Evolutionary conservation across 495 filamentous ascomycete species (phyloP).

Genomic region (Aspergillus bertholletiae): DNA sequence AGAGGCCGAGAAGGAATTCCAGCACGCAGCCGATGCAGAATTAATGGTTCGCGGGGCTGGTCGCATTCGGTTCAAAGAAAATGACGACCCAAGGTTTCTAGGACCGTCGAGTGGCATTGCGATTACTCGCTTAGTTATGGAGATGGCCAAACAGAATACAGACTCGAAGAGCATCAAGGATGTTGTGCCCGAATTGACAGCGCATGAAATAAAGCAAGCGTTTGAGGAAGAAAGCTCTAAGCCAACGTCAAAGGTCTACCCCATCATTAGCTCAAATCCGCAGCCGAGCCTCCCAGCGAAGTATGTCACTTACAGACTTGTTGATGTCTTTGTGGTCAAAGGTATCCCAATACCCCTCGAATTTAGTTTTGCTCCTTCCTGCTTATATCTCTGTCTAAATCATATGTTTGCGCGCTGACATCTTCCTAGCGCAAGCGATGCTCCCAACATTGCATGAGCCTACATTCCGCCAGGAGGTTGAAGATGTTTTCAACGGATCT

Average conservation of each 20-base stretch:
- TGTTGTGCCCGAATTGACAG: conserved; percentile 69
- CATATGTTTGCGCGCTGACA: conserved; percentile 5
- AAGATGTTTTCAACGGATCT: conserved; percentile 74
- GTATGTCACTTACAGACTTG: conserved; percentile 63
- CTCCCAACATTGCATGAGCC: conserved; percentile 83
- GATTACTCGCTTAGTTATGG: conserved; percentile 90
- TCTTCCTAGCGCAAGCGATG: conserved; percentile 71
- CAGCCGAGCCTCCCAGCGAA: conserved; percentile 65
- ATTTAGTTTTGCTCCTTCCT: conserved; percentile 3
- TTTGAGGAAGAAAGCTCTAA: conserved; percentile 55
- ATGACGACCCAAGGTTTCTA: conserved; percentile 82
- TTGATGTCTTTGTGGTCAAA: conserved; percentile 77
- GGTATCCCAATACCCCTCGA: conserved; percentile 44
- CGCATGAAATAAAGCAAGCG: conserved; percentile 53
- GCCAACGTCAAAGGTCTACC: conserved; percentile 67
- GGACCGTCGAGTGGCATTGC: conserved; percentile 91
- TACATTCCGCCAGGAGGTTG: conserved; percentile 67
- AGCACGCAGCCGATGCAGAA: conserved; percentile 67
- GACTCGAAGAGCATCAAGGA: conserved; percentile 82
- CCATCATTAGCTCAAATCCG: conserved; percentile 71
- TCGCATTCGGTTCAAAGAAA: conserved; percentile 73
- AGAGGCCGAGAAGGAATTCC: conserved; percentile 57
- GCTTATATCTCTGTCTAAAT: background rate
- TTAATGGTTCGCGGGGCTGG: conserved; percentile 79
- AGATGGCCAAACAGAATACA: conserved; percentile 85